Base-by-base conservation (phyloP, 768 basidiomycete species). In the Tulasnella calospora region DNA sequence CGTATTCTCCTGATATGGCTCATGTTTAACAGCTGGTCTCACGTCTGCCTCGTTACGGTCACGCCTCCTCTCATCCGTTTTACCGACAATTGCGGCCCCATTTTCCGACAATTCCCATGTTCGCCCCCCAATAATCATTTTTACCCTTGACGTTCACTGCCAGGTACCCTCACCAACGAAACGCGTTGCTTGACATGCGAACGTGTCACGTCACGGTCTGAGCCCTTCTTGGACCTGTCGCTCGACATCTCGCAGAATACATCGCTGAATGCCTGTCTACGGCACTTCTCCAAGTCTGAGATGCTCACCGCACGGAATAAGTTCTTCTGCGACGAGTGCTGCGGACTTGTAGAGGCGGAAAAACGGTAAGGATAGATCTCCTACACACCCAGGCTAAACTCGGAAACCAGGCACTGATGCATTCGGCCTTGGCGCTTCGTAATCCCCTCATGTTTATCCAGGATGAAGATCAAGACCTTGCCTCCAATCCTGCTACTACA, bases 201-300 rank as follows among this genome's bases (percentile, higher is more conserved):
- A 86, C 98, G 94, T 69, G 96, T 97, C 5, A 79, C 79, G 9
- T 93, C 95, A 13, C 91, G 98, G 27, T 97, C 99, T 82, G 98
- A 99, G 84, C 90, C 92, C 13, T 99, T 99, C 85, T 89, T 99
- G 76, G 98, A 99, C 85, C 88, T 99, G n/a, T 98, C 96, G 6
- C 95, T 99, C 85, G 98, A 99, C 84, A 99, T 99, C 81, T 97
- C 98, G 83, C 95, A 98, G 84, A 98, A 99, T 84, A 94, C 96
- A 3, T 97, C 95, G 80, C 92, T 99, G 75, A 97, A 96, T 1
- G 93, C 96, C 9, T 99, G 98, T 83, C 89, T 99, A 46, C 90
- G 95, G 70, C 95, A 96, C 83, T 99, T 99, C 84, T 97, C 95
- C 82, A 96, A 96, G 55, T 94, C 93, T 82, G 98, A 99, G 85